Base-by-base conservation (phyloP, 2,329 filamentous ascomycete species). In the Aspergillus vadensis region DNA sequence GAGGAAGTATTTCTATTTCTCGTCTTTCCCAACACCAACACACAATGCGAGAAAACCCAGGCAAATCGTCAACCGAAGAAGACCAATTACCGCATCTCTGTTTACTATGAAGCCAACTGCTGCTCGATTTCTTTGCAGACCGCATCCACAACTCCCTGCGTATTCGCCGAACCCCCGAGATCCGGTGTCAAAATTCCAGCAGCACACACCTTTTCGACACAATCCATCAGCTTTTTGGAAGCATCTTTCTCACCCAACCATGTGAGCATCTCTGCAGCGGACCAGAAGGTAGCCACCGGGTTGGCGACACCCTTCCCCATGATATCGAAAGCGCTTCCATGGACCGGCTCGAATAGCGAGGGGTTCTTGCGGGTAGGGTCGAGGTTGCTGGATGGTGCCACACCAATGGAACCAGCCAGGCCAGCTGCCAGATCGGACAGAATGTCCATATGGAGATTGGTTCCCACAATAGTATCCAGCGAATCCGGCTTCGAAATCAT, bases 361-460 rank as follows among this genome's bases (percentile, higher is more conserved):
- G 86, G 86, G 62, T 84, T 85, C 63, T 81, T 74, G 19, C 84
- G 76, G 7, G 83, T 86, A 0, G 88, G 87, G 64, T 91, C 87
- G 1, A 91, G 76, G 65, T 89, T 90, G 58, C 81, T 85, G 0
- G 87, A 89, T 2, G 88, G 87, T 4, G 88, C 88, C 54, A 91
- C 88, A 9, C 88, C 88, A 62, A 91, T 91, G 1, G 84, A 87
- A 0, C 88, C 88, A 1, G 88, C 87, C 5, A 91, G 76, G 0
- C 87, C 87, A 9, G 88, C 88, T 2, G 88, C 88, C 32, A 91
- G 78, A 66, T 91, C 88, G 0, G 87, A 89, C 3, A 91, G 79
- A 55, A 90, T 89, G 58, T 90, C 87, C 43, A 86, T 86, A 74
- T 83, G 70, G 59, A 85, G 64, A 60, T 85, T 85, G 2, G 82